These are phyloP conservation scores for Acacia confusa DNA, from an alignment of 306 rosid species.

Conservation along the genomic window DNA sequence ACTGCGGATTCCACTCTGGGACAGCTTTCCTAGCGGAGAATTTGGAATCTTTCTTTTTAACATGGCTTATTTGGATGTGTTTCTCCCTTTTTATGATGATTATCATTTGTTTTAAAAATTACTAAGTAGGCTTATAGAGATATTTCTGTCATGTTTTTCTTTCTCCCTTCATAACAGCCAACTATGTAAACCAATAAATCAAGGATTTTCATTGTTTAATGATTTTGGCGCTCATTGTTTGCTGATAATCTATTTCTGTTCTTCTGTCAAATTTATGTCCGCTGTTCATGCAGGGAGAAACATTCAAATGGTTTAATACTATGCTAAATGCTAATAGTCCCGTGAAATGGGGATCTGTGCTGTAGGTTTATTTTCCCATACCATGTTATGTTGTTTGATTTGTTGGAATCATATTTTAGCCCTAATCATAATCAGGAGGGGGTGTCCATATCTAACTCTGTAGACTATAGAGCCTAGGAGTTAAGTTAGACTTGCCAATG, in stretches of 20 bases:
- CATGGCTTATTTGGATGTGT: slow-evolving; percentile 42
- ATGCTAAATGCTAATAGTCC: not conserved
- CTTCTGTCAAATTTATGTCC: slow-evolving; percentile 3
- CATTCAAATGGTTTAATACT: not conserved
- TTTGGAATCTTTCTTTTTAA: slow-evolving; percentile 44
- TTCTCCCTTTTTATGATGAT: slow-evolving; percentile 37
- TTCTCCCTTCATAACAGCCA: slow-evolving; percentile 27
- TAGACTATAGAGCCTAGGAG: not conserved
- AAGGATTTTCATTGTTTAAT: slow-evolving; percentile 31
- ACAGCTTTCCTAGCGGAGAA: slow-evolving; percentile 46
- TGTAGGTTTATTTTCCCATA: not conserved
- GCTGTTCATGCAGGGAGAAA: slow-evolving; percentile 9
- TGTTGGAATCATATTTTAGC: not conserved
- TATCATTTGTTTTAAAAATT: slow-evolving; percentile 42
- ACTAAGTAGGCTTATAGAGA: slow-evolving; percentile 42
- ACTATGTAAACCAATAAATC: slow-evolving; percentile 52
- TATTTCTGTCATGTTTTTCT: slow-evolving; percentile 31
- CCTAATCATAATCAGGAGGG: not conserved
- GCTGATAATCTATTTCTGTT: slow-evolving; percentile 18
- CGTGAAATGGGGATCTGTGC: not conserved
- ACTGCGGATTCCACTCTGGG: slow-evolving; percentile 44
- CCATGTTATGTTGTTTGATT: not conserved
- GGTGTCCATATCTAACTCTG: not conserved
- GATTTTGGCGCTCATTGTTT: slow-evolving; percentile 28
- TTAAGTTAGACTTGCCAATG: not conserved